phyloP scores from a whole-genome alignment of 1,284 basidiomycete species.

The Moesziomyces sp. region DNA sequence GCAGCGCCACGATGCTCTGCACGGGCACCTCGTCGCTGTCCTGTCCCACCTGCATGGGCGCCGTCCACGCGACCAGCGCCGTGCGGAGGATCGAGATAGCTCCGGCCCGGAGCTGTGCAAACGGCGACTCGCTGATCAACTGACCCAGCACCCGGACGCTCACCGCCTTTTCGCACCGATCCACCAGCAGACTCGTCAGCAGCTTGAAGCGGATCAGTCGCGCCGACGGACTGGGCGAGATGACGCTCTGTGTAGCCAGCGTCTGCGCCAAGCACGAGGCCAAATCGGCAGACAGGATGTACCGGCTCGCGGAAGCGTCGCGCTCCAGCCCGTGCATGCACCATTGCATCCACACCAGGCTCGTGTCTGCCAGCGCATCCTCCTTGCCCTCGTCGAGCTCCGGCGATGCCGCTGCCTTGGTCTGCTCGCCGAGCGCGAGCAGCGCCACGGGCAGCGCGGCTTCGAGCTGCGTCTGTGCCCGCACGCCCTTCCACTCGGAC shows the following conservation, averaged over 20 bases:
- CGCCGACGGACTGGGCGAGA: slow-evolving; percentile 40
- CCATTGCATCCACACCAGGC: slow-evolving; percentile 48
- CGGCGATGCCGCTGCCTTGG: slow-evolving; percentile 31
- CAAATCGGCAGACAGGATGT: slow-evolving; percentile 18
- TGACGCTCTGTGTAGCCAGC: slow-evolving; percentile 53
- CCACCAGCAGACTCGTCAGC: slow-evolving; percentile 28
- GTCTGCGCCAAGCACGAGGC: slow-evolving; percentile 38
- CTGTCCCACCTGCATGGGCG: neutral
- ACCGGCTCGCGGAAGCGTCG: slow-evolving; percentile 13
- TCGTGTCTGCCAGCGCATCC: slow-evolving; percentile 36
- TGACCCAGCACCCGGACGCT: slow-evolving; percentile 30
- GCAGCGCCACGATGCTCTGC: slow-evolving; percentile 1
- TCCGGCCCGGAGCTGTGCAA: slow-evolving; percentile 47
- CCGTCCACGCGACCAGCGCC: slow-evolving; percentile 1
- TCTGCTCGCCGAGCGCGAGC: slow-evolving; percentile 33
- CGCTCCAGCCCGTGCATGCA: slow-evolving; percentile 21
- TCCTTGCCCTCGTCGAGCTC: slow-evolving; percentile 35
- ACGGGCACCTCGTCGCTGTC: neutral
- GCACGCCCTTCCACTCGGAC: slow-evolving; percentile 33
- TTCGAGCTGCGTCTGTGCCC: slow-evolving; percentile 32
- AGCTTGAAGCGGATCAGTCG: slow-evolving; percentile 43
- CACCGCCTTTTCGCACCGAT: slow-evolving; percentile 9
- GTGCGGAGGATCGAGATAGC: slow-evolving; percentile 31
- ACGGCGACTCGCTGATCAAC: slow-evolving; percentile 46
- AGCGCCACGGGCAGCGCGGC: slow-evolving; percentile 37